Percentiles rank a stretch among this genome's conserved stretches.
Evolutionary conservation across 2,329 filamentous ascomycete species (phyloP).

Genomic region (Exophiala sp.): DNA sequence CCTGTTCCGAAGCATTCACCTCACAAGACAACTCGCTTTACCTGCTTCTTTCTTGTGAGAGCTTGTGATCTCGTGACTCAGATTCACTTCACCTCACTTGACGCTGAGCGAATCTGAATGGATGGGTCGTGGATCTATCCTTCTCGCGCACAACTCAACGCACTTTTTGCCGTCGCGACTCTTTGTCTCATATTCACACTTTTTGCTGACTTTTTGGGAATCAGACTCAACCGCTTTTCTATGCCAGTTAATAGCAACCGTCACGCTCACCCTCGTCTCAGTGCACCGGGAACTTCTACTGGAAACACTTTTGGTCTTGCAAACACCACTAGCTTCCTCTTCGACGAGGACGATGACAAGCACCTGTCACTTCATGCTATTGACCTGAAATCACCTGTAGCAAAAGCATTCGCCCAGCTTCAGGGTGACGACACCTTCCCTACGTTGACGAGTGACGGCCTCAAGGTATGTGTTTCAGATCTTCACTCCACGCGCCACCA

Average conservation of each 20-base stretch:
- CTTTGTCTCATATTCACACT: slow-evolving; percentile 3
- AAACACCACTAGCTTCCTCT: slow-evolving; percentile 80
- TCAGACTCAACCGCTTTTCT: slow-evolving; percentile 81
- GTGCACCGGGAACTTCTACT: slow-evolving; percentile 10
- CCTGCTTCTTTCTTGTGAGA: not conserved
- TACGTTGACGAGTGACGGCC: slow-evolving; percentile 58
- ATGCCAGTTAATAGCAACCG: slow-evolving; percentile 71
- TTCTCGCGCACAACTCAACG: slow-evolving; percentile 3
- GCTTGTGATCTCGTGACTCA: slow-evolving; percentile 2
- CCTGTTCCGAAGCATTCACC: not conserved
- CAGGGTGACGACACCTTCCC: slow-evolving; percentile 82
- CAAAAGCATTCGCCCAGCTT: slow-evolving; percentile 67
- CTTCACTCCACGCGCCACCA: not conserved
- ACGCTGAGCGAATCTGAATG: not conserved
- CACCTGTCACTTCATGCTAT: slow-evolving; percentile 19
- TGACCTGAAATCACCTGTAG: slow-evolving; percentile 54
- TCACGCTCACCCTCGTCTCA: slow-evolving; percentile 18
- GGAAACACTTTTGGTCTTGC: slow-evolving; percentile 59
- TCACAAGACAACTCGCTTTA: not conserved
- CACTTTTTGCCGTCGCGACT: not conserved
- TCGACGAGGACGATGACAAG: slow-evolving; percentile 78
- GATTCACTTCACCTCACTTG: not conserved
- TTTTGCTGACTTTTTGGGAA: slow-evolving; percentile 24
- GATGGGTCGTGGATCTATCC: not conserved
- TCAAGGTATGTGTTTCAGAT: slow-evolving; percentile 21